Evolutionary conservation across 2,329 filamentous ascomycete genomes (phyloP).

Genomic region (Aspergillus ustus): DNA sequence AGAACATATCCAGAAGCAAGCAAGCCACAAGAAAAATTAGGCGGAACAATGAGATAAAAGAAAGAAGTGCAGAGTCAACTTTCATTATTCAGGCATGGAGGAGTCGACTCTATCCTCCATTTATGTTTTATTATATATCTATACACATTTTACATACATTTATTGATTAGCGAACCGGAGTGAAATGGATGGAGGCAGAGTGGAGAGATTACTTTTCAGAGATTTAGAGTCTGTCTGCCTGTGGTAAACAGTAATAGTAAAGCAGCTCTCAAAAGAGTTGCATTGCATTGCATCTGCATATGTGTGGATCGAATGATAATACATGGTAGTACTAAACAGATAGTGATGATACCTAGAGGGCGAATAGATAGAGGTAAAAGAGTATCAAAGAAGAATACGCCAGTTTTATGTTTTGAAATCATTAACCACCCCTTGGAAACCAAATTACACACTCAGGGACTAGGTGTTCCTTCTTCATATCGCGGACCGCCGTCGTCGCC

Average conservation of each 20-base stretch:
- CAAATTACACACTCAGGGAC: conserved; percentile 31
- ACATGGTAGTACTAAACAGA: not conserved
- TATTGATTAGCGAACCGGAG: not conserved
- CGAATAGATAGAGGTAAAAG: not conserved
- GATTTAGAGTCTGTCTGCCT: not conserved
- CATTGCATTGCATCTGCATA: not conserved
- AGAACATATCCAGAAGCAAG: not conserved
- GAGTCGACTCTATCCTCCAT: not conserved
- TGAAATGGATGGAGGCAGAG: not conserved
- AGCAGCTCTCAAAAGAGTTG: not conserved
- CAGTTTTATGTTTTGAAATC: conserved; percentile 6
- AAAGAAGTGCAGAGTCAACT: not conserved
- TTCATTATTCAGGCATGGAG: conserved; percentile 3
- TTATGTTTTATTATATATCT: conserved; percentile 9
- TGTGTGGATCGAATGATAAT: conserved; percentile 1
- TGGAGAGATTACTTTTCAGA: not conserved
- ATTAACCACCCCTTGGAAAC: not conserved
- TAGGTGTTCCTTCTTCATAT: conserved; percentile 50
- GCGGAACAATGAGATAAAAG: not conserved
- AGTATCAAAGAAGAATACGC: conserved; percentile 4
- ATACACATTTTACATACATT: not conserved
- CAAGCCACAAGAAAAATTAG: not conserved
- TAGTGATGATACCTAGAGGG: not conserved
- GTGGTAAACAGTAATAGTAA: not conserved
- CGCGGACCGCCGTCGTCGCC: conserved; percentile 47